Conservation (phyloP, 2,329 filamentous ascomycete species). For the Botrytis cinerea region DNA sequence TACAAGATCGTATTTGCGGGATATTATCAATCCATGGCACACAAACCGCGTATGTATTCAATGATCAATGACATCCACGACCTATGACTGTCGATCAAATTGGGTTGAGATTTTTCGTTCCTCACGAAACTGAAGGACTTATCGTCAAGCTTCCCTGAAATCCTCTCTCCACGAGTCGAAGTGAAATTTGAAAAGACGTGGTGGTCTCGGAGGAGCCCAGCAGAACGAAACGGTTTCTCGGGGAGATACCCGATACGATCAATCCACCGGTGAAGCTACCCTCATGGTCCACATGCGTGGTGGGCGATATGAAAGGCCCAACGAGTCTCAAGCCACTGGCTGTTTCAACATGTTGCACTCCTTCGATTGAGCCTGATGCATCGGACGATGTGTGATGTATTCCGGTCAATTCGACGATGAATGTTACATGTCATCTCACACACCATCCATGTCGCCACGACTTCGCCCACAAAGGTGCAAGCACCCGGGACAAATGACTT, state of each 20-base stretch:
- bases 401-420: background rate
- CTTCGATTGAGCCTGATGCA: background rate
- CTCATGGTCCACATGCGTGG: background rate
- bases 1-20: background rate
- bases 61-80: background rate
- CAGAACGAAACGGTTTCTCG: background rate
- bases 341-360: background rate
- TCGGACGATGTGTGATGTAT: background rate
- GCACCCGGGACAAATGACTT: constrained; percentile 10
- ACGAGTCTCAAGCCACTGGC: background rate
- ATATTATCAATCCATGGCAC: background rate
- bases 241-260: background rate
- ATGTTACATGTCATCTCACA: background rate
- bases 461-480: background rate
- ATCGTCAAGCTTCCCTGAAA: too few species aligned
- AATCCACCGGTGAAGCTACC: background rate
- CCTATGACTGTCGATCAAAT: background rate
- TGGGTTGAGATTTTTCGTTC: background rate
- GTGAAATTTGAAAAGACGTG: background rate
- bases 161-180: background rate
- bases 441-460: background rate
- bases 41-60: background rate
- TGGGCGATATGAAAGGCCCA: background rate
- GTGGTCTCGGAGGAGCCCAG: background rate
- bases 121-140: background rate